phyloP scores from a whole-genome alignment of 352 stramenopile genomes.

The Phytophthora multivora region DNA sequence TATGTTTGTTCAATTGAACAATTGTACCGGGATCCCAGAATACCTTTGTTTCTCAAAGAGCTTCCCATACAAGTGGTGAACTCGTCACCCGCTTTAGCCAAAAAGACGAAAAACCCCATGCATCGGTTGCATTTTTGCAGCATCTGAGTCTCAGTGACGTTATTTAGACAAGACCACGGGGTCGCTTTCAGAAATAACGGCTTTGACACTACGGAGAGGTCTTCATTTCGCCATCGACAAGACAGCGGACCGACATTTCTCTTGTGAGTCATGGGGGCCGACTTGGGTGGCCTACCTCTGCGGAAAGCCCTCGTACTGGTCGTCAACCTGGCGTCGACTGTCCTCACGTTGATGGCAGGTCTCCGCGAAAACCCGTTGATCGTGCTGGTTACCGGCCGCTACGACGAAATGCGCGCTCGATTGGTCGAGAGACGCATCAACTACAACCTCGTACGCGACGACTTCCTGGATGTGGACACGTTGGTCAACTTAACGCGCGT shows the following conservation, averaged over 20 bases:
- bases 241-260: neutral
- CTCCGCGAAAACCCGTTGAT: conserved; percentile 61
- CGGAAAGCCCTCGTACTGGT: conserved; percentile 32
- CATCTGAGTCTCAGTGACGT: too few species aligned
- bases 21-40: too few species aligned
- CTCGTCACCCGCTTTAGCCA: too few species aligned
- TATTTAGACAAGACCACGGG: too few species aligned
- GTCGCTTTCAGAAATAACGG: too few species aligned
- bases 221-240: conserved; percentile 17
- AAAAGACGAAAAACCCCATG: too few species aligned
- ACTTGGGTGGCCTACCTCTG: conserved; percentile 15
- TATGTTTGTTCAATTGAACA: too few species aligned
- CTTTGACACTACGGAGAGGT: neutral
- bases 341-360: conserved; percentile 55
- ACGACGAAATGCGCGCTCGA: conserved; percentile 49
- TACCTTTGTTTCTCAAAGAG: too few species aligned
- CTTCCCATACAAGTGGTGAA: too few species aligned
- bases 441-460: conserved; percentile 46
- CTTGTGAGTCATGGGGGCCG: conserved; percentile 16
- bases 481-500: conserved; percentile 39
- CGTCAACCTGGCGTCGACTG: conserved; percentile 50
- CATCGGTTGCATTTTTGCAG: too few species aligned
- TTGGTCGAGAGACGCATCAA: conserved; percentile 45
- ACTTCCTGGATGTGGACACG: conserved; percentile 35
- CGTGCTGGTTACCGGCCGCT: conserved; percentile 44